Base-by-base conservation (phyloP, 768 basidiomycete genomes). In the Boletus edulis region DNA sequence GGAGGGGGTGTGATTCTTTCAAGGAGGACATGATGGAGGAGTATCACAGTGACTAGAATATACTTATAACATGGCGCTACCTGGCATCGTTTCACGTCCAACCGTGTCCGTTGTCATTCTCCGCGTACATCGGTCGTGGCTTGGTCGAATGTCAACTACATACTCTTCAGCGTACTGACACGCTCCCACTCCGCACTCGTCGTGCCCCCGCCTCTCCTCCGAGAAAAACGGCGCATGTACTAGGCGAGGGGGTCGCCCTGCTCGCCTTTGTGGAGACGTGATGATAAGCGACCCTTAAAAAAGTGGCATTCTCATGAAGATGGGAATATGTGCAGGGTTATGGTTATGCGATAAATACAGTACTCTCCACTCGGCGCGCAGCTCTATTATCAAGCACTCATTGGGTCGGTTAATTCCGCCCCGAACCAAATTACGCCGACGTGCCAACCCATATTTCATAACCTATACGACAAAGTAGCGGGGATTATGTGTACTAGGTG, bases 1-100 rank as follows among this genome's bases (percentile, higher is more conserved):
- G 77, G 69, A 89, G 78, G 50, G 85, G 80, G 55, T 75, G 77
- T 46, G 83, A 78, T 71, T 85, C 81, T 57, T 74, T 72, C 37
- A 40, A 69, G 57, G 77, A 72, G 64, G 69, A 57, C 75, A 76
- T 76, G 62, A 45, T 49, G 52, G 46, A 54, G 53, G 27, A 4
- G 17, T 41, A 20, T 37, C 45, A 24, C 24, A 17, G 7, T 9
- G 52, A 42, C 46, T 29, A 31, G 56, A 61, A 62, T 67, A 62
- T 68, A 22, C 22, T 22, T 22, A 63, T 69, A 69, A 54, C 59
- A 58, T 56, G 46, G 39, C 52, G 40, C 50, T 51, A 31, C 32
- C 49, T 57, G 49, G 57, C 56, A 55, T 58, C 54, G 67, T 65
- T 64, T 60, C 59, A 61, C 49, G 46, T 51, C 47, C 37, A 47